These are phyloP conservation scores for Sporothrix pseudoabietina DNA, from an alignment of 2,329 filamentous ascomycete species.

Conservation along the genomic window DNA sequence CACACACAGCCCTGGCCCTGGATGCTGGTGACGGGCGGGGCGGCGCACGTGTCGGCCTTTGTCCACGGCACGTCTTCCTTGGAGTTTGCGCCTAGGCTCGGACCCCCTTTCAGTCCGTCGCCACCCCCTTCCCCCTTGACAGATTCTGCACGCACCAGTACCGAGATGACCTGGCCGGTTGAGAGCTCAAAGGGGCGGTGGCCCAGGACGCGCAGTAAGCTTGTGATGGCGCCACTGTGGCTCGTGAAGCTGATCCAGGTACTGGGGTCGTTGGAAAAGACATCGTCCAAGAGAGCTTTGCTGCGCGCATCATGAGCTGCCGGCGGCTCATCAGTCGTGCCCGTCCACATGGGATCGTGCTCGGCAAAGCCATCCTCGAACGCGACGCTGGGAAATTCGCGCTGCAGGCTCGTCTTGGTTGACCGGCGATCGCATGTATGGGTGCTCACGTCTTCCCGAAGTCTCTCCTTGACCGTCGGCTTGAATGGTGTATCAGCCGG, in stretches of 20 bases:
- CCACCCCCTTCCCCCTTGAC: background rate
- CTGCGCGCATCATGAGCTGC: slow-evolving; percentile 54
- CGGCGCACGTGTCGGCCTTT: slow-evolving; percentile 48
- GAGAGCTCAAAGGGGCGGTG: slow-evolving; percentile 63
- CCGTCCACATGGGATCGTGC: slow-evolving; percentile 51
- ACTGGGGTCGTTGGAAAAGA: slow-evolving; percentile 55
- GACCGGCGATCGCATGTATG: slow-evolving; percentile 69
- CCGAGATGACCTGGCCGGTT: slow-evolving; percentile 70
- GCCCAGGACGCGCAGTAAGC: slow-evolving; percentile 44
- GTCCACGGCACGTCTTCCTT: slow-evolving; percentile 40
- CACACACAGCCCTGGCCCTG: slow-evolving; percentile 47
- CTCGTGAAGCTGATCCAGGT: slow-evolving; percentile 63
- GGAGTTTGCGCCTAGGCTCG: slow-evolving; percentile 28
- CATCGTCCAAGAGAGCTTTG: slow-evolving; percentile 56
- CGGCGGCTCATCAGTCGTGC: slow-evolving; percentile 46
- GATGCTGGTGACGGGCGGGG: slow-evolving; percentile 50
- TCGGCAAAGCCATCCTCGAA: slow-evolving; percentile 66
- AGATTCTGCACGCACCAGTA: slow-evolving; percentile 61
- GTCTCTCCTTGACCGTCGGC: slow-evolving; percentile 64
- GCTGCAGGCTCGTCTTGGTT: slow-evolving; percentile 55
- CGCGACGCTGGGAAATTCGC: slow-evolving; percentile 54
- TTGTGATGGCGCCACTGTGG: slow-evolving; percentile 60
- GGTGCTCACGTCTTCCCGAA: slow-evolving; percentile 67
- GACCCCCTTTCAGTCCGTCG: slow-evolving; percentile 34
- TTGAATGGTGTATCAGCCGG: slow-evolving; percentile 55